Evolutionary conservation across 805 yeast species (phyloP).

Genomic region (Candida succiphila): DNA sequence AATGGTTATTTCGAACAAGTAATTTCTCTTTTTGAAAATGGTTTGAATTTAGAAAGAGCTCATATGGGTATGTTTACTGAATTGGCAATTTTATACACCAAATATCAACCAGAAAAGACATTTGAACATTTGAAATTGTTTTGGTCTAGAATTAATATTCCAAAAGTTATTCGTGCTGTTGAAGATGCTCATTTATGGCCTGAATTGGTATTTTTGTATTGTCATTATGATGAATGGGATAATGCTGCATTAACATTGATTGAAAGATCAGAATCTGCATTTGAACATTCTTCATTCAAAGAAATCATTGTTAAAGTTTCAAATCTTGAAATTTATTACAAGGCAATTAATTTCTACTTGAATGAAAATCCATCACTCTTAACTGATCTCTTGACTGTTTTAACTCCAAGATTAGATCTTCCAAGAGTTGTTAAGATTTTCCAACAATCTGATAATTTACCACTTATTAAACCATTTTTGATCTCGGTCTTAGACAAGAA

Average conservation of each 20-base stretch:
- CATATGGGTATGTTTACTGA: constrained; percentile 99
- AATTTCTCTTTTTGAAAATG: constrained; percentile 88
- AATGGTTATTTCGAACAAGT: constrained; percentile 89
- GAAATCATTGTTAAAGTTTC: constrained; percentile 92
- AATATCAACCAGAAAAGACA: constrained; percentile 80
- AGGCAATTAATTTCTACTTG: constrained; percentile 92
- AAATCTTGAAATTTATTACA: constrained; percentile 92
- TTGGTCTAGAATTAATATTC: constrained; percentile 98
- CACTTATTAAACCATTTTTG: constrained; percentile 91
- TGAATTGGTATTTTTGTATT: constrained; percentile 89
- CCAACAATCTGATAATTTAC: constrained; percentile 91
- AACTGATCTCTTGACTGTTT: constrained; percentile 74
- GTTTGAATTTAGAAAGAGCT: constrained; percentile 93
- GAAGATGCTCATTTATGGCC: constrained; percentile 94
- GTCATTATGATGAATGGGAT: constrained; percentile 99
- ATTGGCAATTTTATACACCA: constrained; percentile 81
- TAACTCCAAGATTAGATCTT: constrained; percentile 85
- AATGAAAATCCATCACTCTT: constrained; percentile 85
- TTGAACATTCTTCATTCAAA: constrained; percentile 90
- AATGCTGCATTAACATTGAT: constrained; percentile 96
- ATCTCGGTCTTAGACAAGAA: constrained; percentile 87
- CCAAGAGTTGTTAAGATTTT: constrained; percentile 93
- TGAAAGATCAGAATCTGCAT: constrained; percentile 86
- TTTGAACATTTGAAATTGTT: constrained; percentile 95
- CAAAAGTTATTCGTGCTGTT: constrained; percentile 90